Percentiles rank a stretch among this genome's conserved stretches.
Evolutionary conservation across 2,329 filamentous ascomycete species (phyloP).

Genomic region (Rutstroemia sp.): DNA sequence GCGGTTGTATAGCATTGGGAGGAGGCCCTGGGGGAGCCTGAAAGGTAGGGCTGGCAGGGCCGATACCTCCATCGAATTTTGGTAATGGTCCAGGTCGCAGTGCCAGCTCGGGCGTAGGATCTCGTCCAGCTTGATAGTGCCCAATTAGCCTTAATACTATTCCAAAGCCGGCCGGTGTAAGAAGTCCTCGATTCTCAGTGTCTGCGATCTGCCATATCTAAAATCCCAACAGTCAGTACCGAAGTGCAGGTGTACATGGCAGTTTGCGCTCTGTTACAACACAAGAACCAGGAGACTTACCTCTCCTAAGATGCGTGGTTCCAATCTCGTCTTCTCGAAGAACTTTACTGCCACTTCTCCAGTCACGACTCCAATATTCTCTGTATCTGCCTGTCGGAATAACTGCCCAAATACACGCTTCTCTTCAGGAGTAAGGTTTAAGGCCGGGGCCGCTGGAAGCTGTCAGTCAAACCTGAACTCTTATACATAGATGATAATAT

Average conservation of each 20-base stretch:
- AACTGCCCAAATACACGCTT: conserved; percentile 90
- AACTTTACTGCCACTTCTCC: conserved; percentile 95
- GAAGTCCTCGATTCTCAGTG: conserved; percentile 87
- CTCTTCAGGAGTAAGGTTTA: conserved; percentile 86
- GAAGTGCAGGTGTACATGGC: no score
- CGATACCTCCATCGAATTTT: conserved; percentile 71
- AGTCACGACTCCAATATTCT: conserved; percentile 86
- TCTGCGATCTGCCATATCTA: conserved; percentile 99
- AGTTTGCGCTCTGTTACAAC: neutral
- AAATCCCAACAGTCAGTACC: neutral
- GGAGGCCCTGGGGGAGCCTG: conserved; percentile 41
- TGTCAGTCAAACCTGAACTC: conserved; percentile 14
- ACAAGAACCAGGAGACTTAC: conserved; percentile 35
- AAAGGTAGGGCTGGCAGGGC: conserved; percentile 35
- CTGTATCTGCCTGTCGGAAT: conserved; percentile 87
- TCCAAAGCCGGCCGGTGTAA: conserved; percentile 89
- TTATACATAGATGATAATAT: neutral
- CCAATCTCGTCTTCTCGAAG: conserved; percentile 90
- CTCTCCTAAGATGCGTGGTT: conserved; percentile 80
- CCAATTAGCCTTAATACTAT: conserved; percentile 90
- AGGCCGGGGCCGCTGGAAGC: conserved; percentile 50
- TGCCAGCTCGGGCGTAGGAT: conserved; percentile 74
- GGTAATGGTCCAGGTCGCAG: conserved; percentile 83
- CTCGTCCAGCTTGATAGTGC: conserved; percentile 82
- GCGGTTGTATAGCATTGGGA: conserved; percentile 41